phyloP scores from a whole-genome alignment of 139 green algal genomes.

The Coelastrella sp. region DNA sequence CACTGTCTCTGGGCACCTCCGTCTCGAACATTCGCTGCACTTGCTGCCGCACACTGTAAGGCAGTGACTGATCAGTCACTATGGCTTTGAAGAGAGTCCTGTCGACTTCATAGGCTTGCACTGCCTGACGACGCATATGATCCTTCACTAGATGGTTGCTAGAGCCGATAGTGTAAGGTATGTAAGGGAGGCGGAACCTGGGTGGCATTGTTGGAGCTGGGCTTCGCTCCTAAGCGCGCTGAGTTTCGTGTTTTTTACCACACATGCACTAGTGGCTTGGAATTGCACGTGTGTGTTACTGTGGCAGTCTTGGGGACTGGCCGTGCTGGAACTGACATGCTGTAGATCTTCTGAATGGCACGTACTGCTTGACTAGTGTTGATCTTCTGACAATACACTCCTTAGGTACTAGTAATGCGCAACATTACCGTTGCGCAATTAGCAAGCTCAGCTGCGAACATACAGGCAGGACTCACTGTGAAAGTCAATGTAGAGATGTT shows the following conservation, averaged over 20 bases:
- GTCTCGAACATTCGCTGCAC: slow-evolving; percentile 72
- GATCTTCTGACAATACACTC: too few relatives aligned
- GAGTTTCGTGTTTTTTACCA: neutral
- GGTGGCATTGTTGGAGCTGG: slow-evolving; percentile 8
- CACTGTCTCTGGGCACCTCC: slow-evolving; percentile 62
- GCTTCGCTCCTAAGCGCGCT: neutral
- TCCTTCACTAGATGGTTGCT: slow-evolving; percentile 51
- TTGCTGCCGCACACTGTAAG: slow-evolving; percentile 63
- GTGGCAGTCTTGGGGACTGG: too few relatives aligned
- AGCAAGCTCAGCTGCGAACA: too few relatives aligned
- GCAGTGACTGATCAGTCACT: slow-evolving; percentile 58
- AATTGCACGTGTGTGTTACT: neutral
- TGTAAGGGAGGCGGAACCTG: slow-evolving; percentile 25
- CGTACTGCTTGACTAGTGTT: too few relatives aligned
- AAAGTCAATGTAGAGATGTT: too few relatives aligned
- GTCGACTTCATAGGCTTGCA: slow-evolving; percentile 66
- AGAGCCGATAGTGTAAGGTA: slow-evolving; percentile 41
- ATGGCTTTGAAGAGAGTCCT: slow-evolving; percentile 65
- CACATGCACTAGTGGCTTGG: neutral
- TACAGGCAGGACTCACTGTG: too few relatives aligned
- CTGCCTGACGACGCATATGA: slow-evolving; percentile 56
- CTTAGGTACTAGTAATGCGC: too few relatives aligned
- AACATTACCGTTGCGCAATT: too few relatives aligned
- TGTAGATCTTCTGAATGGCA: too few relatives aligned
- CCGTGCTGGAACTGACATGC: too few relatives aligned